These are phyloP conservation scores for Globisporangium yorkense DNA, from an alignment of 352 stramenopile genomes.

Conservation along the genomic window DNA sequence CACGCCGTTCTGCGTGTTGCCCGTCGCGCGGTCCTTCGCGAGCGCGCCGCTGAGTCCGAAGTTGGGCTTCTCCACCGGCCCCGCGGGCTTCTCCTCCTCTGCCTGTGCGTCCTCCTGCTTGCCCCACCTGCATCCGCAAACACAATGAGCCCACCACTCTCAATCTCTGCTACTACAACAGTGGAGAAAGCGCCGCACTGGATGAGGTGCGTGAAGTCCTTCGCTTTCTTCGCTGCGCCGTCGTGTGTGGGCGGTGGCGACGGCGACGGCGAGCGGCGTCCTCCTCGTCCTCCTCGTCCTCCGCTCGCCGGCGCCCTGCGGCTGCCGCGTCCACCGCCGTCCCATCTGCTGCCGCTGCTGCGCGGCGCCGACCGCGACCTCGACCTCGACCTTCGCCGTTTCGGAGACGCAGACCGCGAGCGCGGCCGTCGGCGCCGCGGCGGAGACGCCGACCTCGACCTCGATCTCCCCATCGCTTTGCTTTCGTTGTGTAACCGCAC, in stretches of 20 bases:
- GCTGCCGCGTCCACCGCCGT: not conserved
- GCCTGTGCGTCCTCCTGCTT: slow-evolving; percentile 59
- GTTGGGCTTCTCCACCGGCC: slow-evolving; percentile 91
- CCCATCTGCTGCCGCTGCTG: not conserved
- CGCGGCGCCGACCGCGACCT: not conserved
- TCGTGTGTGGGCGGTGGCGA: slow-evolving; percentile 17
- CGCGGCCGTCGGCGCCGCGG: slow-evolving; percentile 2
- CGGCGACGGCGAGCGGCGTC: slow-evolving; percentile 18
- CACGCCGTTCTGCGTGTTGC: slow-evolving; percentile 96
- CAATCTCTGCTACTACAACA: not conserved
- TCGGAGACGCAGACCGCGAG: slow-evolving; percentile 8
- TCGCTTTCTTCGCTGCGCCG: slow-evolving; percentile 33
- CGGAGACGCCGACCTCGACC: not conserved
- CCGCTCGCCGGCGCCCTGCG: slow-evolving; percentile 1
- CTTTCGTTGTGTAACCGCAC: not conserved
- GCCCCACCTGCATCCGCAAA: slow-evolving; percentile 43
- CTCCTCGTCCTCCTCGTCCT: not conserved
- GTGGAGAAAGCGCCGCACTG: slow-evolving; percentile 22
- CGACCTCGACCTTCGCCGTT: not conserved
- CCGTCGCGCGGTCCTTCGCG: slow-evolving; percentile 92
- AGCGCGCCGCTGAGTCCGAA: slow-evolving; percentile 97
- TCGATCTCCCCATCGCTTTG: not conserved
- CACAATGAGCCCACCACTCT: not conserved
- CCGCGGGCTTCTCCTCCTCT: slow-evolving; percentile 18
- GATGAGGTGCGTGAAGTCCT: slow-evolving; percentile 49